phyloP scores from a whole-genome alignment of 2,329 filamentous ascomycete genomes.

The Huntiella savannae region DNA sequence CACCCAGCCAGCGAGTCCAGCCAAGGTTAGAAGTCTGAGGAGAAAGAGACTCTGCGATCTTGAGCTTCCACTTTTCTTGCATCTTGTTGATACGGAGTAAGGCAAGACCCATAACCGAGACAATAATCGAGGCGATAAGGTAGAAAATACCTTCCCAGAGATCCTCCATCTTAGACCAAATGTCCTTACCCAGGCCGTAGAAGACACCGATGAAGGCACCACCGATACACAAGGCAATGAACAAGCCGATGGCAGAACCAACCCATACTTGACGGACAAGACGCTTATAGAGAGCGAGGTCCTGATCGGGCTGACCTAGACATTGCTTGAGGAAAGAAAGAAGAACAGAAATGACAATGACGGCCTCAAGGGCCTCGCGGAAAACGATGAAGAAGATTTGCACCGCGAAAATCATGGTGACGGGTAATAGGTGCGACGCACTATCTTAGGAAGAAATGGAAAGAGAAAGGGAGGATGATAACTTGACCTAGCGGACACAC shows the following conservation, averaged over 20 bases:
- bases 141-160: conserved; percentile 57
- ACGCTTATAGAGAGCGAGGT: conserved; percentile 44
- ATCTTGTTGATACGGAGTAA: conserved; percentile 58
- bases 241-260: conserved; percentile 41
- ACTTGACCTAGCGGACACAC: too few relatives aligned
- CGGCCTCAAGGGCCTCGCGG: conserved; percentile 65
- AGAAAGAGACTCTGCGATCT: conserved; percentile 44
- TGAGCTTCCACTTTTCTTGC: conserved; percentile 59
- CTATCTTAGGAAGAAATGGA: not conserved
- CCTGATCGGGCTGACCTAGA: conserved; percentile 42
- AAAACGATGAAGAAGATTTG: conserved; percentile 84
- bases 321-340: conserved; percentile 73
- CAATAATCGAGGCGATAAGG: conserved; percentile 49
- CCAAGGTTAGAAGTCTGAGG: conserved; percentile 7
- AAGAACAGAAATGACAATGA: conserved; percentile 72
- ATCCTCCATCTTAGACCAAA: conserved; percentile 43
- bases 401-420: conserved; percentile 49
- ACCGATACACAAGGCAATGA: conserved; percentile 47
- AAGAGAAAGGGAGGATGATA: not conserved
- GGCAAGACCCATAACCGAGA: conserved; percentile 52
- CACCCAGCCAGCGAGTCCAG: conserved; percentile 18
- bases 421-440: conserved; percentile 24
- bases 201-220: conserved; percentile 53
- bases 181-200: conserved; percentile 45
- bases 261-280: conserved; percentile 54